A percentile compares a stretch with the other conserved stretches of the same genome.
Conservation (phyloP, 768 basidiomycete species). For the Suillus subalutaceus region DNA sequence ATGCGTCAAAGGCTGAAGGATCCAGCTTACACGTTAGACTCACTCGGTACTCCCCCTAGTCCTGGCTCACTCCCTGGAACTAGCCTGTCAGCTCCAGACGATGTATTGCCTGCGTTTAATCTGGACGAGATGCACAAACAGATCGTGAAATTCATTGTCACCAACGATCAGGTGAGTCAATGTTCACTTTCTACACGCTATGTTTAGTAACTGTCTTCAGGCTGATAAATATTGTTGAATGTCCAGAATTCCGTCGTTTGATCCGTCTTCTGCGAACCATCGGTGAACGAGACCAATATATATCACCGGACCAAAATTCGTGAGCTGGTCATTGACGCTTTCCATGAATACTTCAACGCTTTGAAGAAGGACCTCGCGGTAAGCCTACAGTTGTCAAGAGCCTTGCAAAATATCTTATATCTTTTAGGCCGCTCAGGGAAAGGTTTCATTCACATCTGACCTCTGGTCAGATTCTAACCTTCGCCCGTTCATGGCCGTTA, state of each 20-base stretch:
- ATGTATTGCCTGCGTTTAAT: background rate
- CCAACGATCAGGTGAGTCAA: background rate
- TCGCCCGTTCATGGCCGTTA: conserved; percentile 19
- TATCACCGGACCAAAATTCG: conserved; percentile 11
- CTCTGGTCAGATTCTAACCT: conserved; percentile 19
- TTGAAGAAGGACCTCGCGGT: conserved; percentile 7
- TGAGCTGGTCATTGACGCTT: conserved; percentile 9
- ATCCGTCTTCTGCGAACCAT: conserved; percentile 2
- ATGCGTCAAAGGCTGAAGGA: too few species aligned
- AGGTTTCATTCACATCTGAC: conserved; percentile 19
- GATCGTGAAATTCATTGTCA: background rate
- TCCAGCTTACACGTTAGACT: too few species aligned
- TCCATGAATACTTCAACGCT: background rate
- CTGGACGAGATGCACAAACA: background rate
- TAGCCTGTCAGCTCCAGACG: background rate
- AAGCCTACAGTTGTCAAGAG: background rate
- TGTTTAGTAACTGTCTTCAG: background rate
- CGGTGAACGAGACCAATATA: conserved; percentile 12
- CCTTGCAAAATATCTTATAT: background rate
- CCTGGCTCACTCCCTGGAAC: background rate
- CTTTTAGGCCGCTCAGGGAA: conserved; percentile 3
- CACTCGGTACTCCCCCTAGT: background rate
- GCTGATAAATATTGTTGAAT: conserved; percentile 9
- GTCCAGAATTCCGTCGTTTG: background rate
- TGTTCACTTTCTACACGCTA: background rate